Base-by-base conservation (phyloP, 345 rosid species). In the Erucastrum elatum region DNA sequence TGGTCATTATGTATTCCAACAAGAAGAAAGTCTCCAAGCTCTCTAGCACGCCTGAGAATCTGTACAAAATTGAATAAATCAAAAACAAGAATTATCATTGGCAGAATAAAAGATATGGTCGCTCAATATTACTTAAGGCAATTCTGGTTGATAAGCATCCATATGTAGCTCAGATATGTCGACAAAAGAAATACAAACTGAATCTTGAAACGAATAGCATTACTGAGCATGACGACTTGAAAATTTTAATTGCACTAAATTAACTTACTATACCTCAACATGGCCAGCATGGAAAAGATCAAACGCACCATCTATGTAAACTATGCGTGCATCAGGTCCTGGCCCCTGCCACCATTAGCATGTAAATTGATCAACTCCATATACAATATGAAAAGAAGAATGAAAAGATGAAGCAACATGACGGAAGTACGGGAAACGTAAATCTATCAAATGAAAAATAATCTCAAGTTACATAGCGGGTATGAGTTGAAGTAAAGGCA, bases 211-310 rank as follows among this genome's bases (percentile, higher is more conserved):
- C 12, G 55, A 56, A 6, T 7, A 58, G 49, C 58, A 71, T 53
- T 34, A 59, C 16, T 46, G 56, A 59, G 46, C 41, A 71, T 56
- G 5, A 72, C 27, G 37, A 25, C 27, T 35, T 71, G 56, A 26
- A 17, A 31, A 16, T 3, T 35, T 13, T 37, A 26, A 35, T 6
- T 77, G 76, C 61, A 66, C 70, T 25, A 44, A 41, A 12, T 30
- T 56, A 58, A 41, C 63, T 31, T 49, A 39, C 31, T 63, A 65
- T 88, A 94, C 98, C 98, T 94, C 97, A 3, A 92, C 98, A 83
- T 94, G 98, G 75, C 98, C 98, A 35, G 98, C 98, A 84, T 94
- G 98, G 75, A 94, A 94, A 77, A 94, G 94, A 90, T 94, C 98
- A 81, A 94, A 94, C 35, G 97, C 97, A 15, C 98, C 98, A 81